Conservation (phyloP, 176 grass and related monocot genomes). For the Cenchrus fungigraminus region DNA sequence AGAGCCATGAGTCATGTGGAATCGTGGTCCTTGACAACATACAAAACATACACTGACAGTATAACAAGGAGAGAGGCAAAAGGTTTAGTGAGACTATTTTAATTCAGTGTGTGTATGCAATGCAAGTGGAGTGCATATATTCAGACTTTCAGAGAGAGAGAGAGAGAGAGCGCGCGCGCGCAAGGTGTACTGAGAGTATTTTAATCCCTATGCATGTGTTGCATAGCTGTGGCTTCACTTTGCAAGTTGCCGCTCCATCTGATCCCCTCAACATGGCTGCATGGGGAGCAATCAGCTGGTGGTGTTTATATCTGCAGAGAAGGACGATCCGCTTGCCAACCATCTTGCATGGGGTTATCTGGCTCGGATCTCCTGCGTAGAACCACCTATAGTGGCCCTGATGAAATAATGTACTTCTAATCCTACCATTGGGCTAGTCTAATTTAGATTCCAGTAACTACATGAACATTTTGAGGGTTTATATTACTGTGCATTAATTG, state of each 20-base stretch:
- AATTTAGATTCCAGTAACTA: not conserved
- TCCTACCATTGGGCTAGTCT: not conserved
- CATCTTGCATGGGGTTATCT: slow-evolving; percentile 7
- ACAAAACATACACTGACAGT: not conserved
- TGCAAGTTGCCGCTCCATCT: slow-evolving; percentile 4
- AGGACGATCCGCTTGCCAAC: slow-evolving; percentile 9
- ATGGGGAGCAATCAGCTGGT: not conserved
- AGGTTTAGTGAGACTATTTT: not conserved
- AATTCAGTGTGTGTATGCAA: not conserved
- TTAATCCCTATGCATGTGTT: slow-evolving; percentile 8
- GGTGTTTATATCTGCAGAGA: not conserved
- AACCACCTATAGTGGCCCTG: not conserved
- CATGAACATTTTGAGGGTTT: not conserved
- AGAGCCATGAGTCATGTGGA: slow-evolving; percentile 1
- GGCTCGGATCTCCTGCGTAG: not conserved
- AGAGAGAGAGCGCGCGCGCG: no score
- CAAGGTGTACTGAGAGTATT: not conserved
- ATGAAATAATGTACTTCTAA: not conserved
- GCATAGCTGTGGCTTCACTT: slow-evolving; percentile 13
- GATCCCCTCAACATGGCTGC: slow-evolving; percentile 4
- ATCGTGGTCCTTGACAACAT: not conserved
- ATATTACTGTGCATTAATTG: no score
- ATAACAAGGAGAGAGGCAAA: not conserved
- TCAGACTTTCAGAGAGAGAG: not conserved
- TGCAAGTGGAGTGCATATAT: not conserved